Evolutionary conservation across 176 grass and related monocot species (phyloP), one percentile per base, ranked within the genome.

Genomic region (Neostapfia colusana): DNA sequence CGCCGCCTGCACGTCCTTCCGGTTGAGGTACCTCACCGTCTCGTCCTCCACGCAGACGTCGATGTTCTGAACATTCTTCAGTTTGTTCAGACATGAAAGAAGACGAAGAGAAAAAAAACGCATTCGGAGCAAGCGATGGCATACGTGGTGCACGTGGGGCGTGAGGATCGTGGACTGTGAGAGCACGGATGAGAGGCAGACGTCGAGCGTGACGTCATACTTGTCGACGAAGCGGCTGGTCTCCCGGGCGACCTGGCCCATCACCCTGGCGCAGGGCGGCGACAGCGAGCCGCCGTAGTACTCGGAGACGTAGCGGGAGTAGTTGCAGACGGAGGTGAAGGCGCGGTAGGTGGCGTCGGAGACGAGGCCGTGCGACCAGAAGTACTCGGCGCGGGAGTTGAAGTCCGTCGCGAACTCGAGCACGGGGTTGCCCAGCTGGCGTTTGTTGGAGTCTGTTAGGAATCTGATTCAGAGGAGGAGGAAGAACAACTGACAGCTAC

Each of bases 1-100:
- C 21, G 85, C 86, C 41, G 91, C 80, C 85, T 95, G 85, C 2
- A 99, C 95, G 75, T 95, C 95, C 67, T 84, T 90, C 65, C 89
- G 76, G 80, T 99, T 99, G 48, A 99, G 82, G 63, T 99, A 99
- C 56, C 89, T 88, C 69, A 95, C 88, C 8, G 91, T 99, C 87
- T 99, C 91, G 17, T 99, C 95, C 82, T 99, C 95, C 36, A 99
- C 92, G 73, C 95, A 99, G 0, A 99, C 95, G 57, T 99, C 95
- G 8, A 99, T 92, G 6, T 65, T 83, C 65, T n/a, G n/a, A n/a
- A n/a, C n/a, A n/a, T n/a, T n/a, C n/a, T n/a, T n/a, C n/a, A n/a
- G n/a, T n/a, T n/a, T n/a, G n/a, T n/a, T n/a, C n/a, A n/a, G n/a
- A n/a, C n/a, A n/a, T n/a, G n/a, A n/a, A n/a, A n/a, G n/a, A n/a